phyloP scores from a whole-genome alignment of 1,284 basidiomycete genomes.

The Amylostereum chailletii region DNA sequence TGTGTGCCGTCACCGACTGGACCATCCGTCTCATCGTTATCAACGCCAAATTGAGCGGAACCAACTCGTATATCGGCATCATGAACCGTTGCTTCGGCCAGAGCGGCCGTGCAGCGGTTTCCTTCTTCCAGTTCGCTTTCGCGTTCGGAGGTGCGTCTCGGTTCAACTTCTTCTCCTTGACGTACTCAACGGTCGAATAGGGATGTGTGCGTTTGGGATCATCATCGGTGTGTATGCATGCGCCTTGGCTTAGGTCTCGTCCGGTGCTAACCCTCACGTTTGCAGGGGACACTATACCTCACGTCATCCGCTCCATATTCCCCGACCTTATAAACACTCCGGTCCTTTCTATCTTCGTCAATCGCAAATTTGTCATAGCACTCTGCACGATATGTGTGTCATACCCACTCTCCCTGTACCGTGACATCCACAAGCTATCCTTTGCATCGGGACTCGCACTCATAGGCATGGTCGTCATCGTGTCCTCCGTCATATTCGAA shows the following conservation, averaged over 20 bases:
- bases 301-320: constrained; percentile 84
- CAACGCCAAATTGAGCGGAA: constrained; percentile 93
- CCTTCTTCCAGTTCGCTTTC: constrained; percentile 96
- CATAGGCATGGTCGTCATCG: constrained; percentile 92
- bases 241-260: constrained; percentile 29
- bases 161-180: neutral
- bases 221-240: constrained; percentile 52
- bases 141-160: constrained; percentile 80
- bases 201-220: constrained; percentile 95
- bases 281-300: constrained; percentile 88
- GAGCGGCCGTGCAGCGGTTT: constrained; percentile 84
- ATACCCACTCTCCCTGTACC: constrained; percentile 92
- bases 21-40: constrained; percentile 93
- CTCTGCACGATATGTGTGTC: constrained; percentile 84
- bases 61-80: constrained; percentile 91
- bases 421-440: constrained; percentile 95
- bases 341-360: constrained; percentile 69
- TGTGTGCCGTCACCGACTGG: constrained; percentile 92
- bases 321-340: constrained; percentile 67
- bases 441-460: constrained; percentile 87
- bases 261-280: constrained; percentile 17
- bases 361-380: constrained; percentile 84
- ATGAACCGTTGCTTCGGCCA: constrained; percentile 94
- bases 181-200: constrained; percentile 24
- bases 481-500: constrained; percentile 79